Conservation (phyloP, 2,329 filamentous ascomycete genomes). For the Trichothecium sympodiale region DNA sequence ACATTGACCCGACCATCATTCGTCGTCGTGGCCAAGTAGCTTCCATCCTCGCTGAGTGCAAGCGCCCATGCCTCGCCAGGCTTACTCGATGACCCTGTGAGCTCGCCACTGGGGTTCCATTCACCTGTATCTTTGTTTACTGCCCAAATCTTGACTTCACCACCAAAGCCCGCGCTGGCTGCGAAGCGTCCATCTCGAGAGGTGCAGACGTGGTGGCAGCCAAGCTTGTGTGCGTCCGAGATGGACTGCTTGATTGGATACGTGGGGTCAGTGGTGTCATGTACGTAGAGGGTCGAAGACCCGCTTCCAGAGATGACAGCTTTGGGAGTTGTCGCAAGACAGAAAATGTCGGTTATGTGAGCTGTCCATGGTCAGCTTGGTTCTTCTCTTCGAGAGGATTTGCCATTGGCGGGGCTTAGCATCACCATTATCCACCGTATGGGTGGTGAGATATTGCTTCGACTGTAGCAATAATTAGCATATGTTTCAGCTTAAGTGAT, state of each 20-base stretch:
- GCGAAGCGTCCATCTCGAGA: slow-evolving; percentile 58
- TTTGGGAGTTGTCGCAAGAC: slow-evolving; percentile 62
- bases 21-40: slow-evolving; percentile 76
- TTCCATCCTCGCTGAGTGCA: slow-evolving; percentile 72
- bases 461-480: slow-evolving; percentile 46
- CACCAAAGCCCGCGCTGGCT: slow-evolving; percentile 79
- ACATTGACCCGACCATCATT: slow-evolving; percentile 83
- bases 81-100: slow-evolving; percentile 35
- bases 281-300: slow-evolving; percentile 68
- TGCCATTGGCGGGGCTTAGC: slow-evolving; percentile 14
- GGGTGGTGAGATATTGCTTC: slow-evolving; percentile 93
- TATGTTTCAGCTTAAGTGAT: no score
- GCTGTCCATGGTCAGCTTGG: slow-evolving; percentile 35
- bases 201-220: slow-evolving; percentile 80
- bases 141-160: slow-evolving; percentile 77
- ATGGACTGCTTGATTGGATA: slow-evolving; percentile 75
- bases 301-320: slow-evolving; percentile 77
- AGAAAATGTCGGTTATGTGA: slow-evolving; percentile 76
- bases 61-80: slow-evolving; percentile 78
- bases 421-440: slow-evolving; percentile 78
- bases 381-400: slow-evolving; percentile 3
- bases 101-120: slow-evolving; percentile 32
- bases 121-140: slow-evolving; percentile 44
- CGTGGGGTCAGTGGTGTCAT: slow-evolving; percentile 59
- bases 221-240: slow-evolving; percentile 69